Evolutionary conservation across 176 grass and related monocot genomes (phyloP), one percentile per base, ranked within the genome.

Genomic region (Carex scoparia): DNA sequence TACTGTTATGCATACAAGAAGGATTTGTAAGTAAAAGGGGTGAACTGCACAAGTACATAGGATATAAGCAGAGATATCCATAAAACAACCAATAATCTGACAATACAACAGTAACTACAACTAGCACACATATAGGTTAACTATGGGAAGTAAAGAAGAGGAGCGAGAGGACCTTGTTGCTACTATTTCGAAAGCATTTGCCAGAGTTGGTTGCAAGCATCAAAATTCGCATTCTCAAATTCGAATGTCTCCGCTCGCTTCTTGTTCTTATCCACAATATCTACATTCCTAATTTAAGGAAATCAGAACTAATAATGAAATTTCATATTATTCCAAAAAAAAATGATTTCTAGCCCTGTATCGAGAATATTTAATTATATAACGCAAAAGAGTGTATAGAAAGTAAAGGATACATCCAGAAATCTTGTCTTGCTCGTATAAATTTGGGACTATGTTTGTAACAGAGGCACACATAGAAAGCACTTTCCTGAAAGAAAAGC

Each of bases 381-480:
- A 60, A 58, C 14, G 38, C 54, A 30, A 81, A 37, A 6, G 53
- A 69, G 65, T 68, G 1, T 37, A 86, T 44, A 15, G 40, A 27
- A 66, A 62, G 84, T 38, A 64, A 94, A 94, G 94, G 94, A 97
- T 97, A 97, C 94, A 87, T 61, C 94, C 92, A 79, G 89, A 97
- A 71, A 93, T 83, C 79, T 91, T 93, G 57, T 89, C 88, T 65
- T 82, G 33, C 10, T 89, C 87, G 63, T 97, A 89, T 3, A 97
- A 88, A 85, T 94, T 68, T 33, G 94, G 87, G 73, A 97, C 73
- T 59, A 94, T 75, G 53, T 90, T 90, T 8, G 94, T 93, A 65
- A 94, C 94, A 6, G 90, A 93, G 11, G 92, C 82, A 54, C 86
- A 90, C 92, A 94, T 97, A n/a, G 92, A 93, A 65, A 97, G 86